Conservation (phyloP, 257 asterid genomes). For the Euphrasia confusa region DNA sequence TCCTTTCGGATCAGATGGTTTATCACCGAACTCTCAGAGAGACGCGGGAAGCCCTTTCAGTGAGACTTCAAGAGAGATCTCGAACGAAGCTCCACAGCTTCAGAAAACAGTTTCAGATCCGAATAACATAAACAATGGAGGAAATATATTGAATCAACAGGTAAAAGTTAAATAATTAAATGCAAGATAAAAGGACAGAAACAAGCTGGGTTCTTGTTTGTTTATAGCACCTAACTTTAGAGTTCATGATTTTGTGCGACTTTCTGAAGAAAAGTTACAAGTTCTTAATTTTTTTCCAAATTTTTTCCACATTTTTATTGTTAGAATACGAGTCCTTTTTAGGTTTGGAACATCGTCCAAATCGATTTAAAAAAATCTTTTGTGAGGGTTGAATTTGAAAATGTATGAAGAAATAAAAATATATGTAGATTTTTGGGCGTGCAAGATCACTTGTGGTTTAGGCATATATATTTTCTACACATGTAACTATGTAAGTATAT, state of each 20-base stretch:
- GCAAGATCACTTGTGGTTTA: neutral
- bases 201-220: too few species aligned
- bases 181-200: neutral
- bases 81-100: constrained; percentile 35
- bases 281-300: too few species aligned
- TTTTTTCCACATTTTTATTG: too few species aligned
- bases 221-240: too few species aligned
- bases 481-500: neutral
- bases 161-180: neutral
- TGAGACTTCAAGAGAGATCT: constrained; percentile 56
- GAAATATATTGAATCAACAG: constrained; percentile 41
- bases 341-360: too few species aligned
- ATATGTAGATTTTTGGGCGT: neutral
- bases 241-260: too few species aligned
- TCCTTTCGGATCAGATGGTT: constrained; percentile 42
- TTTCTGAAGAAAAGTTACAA: too few species aligned
- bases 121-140: constrained; percentile 28
- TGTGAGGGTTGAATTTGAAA: too few species aligned
- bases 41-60: constrained; percentile 56
- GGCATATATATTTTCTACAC: too few species aligned
- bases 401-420: neutral
- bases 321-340: too few species aligned
- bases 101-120: constrained; percentile 24
- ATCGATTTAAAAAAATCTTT: too few species aligned
- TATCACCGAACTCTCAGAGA: constrained; percentile 52